Evolutionary conservation across 2,329 filamentous ascomycete species (phyloP).

Genomic region (Podosphaera aphanis): DNA sequence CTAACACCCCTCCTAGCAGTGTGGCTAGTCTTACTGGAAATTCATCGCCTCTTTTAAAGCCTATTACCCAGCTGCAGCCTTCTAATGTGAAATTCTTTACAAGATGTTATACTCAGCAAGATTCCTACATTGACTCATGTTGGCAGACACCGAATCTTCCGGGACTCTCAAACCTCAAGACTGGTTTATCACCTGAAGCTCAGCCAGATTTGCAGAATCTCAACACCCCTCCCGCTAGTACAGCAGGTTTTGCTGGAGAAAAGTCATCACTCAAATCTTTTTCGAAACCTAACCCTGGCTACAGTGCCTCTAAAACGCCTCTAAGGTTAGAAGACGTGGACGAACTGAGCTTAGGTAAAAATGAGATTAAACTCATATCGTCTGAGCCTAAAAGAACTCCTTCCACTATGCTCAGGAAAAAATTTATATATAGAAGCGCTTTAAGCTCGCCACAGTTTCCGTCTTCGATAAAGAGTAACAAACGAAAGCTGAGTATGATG

Average conservation of each 20-base stretch:
- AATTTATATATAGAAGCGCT: neutral
- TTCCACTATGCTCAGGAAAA: neutral
- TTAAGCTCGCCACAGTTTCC: neutral
- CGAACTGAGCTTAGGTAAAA: neutral
- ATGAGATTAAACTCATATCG: neutral
- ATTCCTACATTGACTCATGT: conserved; percentile 8
- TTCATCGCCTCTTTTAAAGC: neutral
- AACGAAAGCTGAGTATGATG: neutral
- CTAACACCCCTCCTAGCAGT: neutral
- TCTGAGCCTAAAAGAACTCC: neutral
- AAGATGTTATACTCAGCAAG: no score
- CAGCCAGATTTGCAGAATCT: neutral
- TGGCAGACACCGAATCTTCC: conserved; percentile 9
- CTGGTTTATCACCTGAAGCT: neutral
- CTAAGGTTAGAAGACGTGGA: neutral
- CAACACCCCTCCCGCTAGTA: neutral
- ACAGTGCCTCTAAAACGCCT: neutral
- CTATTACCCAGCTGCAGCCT: neutral
- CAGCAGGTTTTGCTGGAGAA: neutral
- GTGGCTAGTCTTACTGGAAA: neutral
- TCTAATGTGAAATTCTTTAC: neutral
- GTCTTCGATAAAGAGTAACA: neutral
- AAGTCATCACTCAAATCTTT: neutral
- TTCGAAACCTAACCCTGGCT: neutral
- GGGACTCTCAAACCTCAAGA: neutral